These are phyloP conservation scores for Radiomyces spectabilis DNA, from an alignment of 192 early-diverging fungal genomes.

Conservation along the genomic window DNA sequence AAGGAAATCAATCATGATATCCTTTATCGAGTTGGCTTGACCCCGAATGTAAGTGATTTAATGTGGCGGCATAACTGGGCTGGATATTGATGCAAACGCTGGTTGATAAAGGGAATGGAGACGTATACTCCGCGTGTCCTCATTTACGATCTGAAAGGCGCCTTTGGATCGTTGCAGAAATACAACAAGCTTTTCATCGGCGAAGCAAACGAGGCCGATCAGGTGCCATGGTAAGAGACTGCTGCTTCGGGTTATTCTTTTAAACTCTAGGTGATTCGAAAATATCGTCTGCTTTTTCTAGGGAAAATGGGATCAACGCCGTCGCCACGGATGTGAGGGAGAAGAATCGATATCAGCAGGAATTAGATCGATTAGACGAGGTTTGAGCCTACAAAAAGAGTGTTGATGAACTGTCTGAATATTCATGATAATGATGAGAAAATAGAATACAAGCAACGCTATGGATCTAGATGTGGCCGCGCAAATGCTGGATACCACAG, in stretches of 20 bases:
- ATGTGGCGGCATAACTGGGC: too few species aligned
- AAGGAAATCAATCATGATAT: slow-evolving; percentile 51
- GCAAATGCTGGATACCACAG: slow-evolving; percentile 45
- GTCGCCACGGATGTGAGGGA: neutral
- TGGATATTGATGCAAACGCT: neutral
- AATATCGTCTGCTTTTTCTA: neutral
- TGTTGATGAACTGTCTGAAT: too few species aligned
- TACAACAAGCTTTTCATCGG: slow-evolving; percentile 21
- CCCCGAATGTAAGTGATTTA: slow-evolving; percentile 23
- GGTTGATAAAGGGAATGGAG: slow-evolving; percentile 43
- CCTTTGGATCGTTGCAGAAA: slow-evolving; percentile 29
- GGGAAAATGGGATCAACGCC: slow-evolving; percentile 16
- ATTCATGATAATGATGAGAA: too few species aligned
- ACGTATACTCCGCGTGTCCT: slow-evolving; percentile 73
- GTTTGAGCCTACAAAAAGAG: too few species aligned
- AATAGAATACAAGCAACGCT: neutral
- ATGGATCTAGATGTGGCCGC: neutral
- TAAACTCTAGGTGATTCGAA: neutral
- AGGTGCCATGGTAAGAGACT: slow-evolving; percentile 25
- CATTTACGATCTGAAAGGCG: slow-evolving; percentile 74
- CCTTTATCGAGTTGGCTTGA: slow-evolving; percentile 46
- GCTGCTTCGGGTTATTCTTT: neutral
- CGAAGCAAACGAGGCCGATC: neutral
- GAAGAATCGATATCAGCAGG: slow-evolving; percentile 21
- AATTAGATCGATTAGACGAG: slow-evolving; percentile 23